These are phyloP conservation scores for Alternaria burnsii DNA, from an alignment of 2,329 filamentous ascomycete genomes.

Conservation along the genomic window DNA sequence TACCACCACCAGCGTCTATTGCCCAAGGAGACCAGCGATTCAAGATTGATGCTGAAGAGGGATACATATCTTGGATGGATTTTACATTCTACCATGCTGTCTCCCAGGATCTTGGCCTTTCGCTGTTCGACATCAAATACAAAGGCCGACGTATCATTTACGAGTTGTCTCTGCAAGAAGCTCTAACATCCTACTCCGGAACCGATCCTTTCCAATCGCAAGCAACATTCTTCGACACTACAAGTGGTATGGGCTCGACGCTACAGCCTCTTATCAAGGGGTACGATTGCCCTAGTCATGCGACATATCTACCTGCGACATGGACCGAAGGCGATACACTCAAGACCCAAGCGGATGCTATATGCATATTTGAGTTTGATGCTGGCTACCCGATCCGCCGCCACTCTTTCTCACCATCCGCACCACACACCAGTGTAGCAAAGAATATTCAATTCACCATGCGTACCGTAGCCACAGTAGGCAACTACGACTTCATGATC, in stretches of 20 bases:
- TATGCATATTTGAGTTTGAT: conserved; percentile 52
- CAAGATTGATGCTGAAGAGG: conserved; percentile 53
- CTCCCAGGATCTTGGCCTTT: conserved; percentile 58
- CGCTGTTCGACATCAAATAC: conserved; percentile 62
- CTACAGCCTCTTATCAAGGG: conserved; percentile 55
- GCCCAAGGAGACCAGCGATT: conserved; percentile 55
- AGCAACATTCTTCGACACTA: conserved; percentile 59
- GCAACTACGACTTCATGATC: conserved; percentile 47
- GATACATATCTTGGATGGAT: conserved; percentile 63
- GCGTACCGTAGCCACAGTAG: conserved; percentile 60
- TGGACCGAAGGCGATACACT: conserved; percentile 51
- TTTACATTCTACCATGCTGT: conserved; percentile 63
- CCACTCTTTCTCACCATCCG: conserved; percentile 28
- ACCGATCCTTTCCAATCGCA: conserved; percentile 59
- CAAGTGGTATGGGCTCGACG: conserved; percentile 60
- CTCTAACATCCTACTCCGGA: conserved; percentile 62
- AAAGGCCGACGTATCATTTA: conserved; percentile 65
- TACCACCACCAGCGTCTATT: conserved; percentile 62
- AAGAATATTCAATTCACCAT: conserved; percentile 53
- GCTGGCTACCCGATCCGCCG: conserved; percentile 44
- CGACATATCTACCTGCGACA: conserved; percentile 60
- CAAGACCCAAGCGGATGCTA: conserved; percentile 47
- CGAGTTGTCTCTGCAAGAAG: conserved; percentile 64
- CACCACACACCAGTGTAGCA: conserved; percentile 39
- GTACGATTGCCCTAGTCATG: conserved; percentile 63